Percentiles rank a stretch among this genome's conserved stretches.
phyloP scores from a whole-genome alignment of 805 yeast genomes.

The Candida orba region DNA sequence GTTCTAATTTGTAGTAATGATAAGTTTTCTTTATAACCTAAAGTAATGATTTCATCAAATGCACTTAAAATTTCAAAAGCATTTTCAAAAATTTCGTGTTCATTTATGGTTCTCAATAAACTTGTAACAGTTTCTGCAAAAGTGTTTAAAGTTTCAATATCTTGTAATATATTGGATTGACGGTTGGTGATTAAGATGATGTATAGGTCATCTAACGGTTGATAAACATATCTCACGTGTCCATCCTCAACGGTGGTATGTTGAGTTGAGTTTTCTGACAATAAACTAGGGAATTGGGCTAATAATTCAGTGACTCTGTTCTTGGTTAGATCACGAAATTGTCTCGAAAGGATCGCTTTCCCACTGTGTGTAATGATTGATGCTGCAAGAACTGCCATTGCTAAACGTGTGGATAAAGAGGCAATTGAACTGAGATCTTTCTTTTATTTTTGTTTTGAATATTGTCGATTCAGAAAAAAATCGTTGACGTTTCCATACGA shows the following conservation, averaged over 20 bases:
- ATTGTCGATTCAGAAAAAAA: no score
- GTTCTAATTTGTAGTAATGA: constrained; percentile 77
- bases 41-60: constrained; percentile 85
- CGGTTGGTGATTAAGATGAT: constrained; percentile 87
- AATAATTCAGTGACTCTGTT: constrained; percentile 82
- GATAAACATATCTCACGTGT: constrained; percentile 86
- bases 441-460: neutral
- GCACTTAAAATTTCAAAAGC: constrained; percentile 89
- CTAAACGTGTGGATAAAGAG: neutral
- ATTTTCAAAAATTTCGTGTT: constrained; percentile 70
- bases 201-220: constrained; percentile 90
- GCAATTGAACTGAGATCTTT: neutral
- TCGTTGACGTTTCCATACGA: no score
- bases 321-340: constrained; percentile 75
- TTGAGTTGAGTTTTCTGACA: constrained; percentile 63
- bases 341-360: constrained; percentile 86
- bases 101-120: constrained; percentile 65
- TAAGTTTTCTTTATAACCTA: constrained; percentile 87
- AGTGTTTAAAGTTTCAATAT: constrained; percentile 83
- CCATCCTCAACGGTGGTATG: constrained; percentile 94
- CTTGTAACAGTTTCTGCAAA: constrained; percentile 78
- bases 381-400: constrained; percentile 81
- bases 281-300: constrained; percentile 77
- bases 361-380: constrained; percentile 93
- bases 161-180: constrained; percentile 88